Conservation (phyloP, 1,284 basidiomycete species). For the Inonotus hispidus region DNA sequence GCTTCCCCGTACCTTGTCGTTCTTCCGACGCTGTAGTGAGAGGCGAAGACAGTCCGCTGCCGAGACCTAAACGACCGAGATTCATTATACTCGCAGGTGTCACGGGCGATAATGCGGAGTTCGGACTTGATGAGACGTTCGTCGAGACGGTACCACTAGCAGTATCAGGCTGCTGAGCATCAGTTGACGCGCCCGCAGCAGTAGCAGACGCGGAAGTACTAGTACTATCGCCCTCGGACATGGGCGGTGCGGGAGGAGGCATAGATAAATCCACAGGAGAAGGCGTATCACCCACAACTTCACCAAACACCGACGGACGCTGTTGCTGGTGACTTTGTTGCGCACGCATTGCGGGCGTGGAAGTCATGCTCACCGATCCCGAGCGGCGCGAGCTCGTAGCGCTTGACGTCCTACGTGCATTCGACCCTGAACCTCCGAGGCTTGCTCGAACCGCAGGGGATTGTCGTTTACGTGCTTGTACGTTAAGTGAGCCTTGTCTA, state of each 20-base stretch:
- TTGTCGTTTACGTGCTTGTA: conserved; percentile 44
- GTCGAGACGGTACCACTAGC: not conserved
- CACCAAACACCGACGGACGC: conserved; percentile 30
- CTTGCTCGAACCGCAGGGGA: conserved; percentile 41
- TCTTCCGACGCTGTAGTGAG: conserved; percentile 23
- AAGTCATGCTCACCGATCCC: conserved; percentile 53
- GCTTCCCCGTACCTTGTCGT: conserved; percentile 12
- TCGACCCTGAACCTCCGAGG: not conserved
- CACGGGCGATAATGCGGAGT: conserved; percentile 56
- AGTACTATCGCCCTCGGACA: conserved; percentile 24
- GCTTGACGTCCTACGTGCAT: not conserved
- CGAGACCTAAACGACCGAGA: conserved; percentile 55
- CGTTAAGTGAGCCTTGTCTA: not conserved
- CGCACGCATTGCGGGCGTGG: conserved; percentile 56
- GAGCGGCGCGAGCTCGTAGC: conserved; percentile 25
- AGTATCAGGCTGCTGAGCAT: not conserved
- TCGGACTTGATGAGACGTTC: conserved; percentile 10
- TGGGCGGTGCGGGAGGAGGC: conserved; percentile 60
- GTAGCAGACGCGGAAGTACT: not conserved
- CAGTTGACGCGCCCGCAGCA: too few relatives aligned
- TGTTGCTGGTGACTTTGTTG: conserved; percentile 8
- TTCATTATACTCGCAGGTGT: conserved; percentile 89
- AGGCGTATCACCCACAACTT: conserved; percentile 56
- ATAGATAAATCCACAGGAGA: conserved; percentile 81
- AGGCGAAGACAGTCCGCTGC: conserved; percentile 34